Conservation (phyloP, 1,284 basidiomycete species). For the Heterobasidion irregulare region DNA sequence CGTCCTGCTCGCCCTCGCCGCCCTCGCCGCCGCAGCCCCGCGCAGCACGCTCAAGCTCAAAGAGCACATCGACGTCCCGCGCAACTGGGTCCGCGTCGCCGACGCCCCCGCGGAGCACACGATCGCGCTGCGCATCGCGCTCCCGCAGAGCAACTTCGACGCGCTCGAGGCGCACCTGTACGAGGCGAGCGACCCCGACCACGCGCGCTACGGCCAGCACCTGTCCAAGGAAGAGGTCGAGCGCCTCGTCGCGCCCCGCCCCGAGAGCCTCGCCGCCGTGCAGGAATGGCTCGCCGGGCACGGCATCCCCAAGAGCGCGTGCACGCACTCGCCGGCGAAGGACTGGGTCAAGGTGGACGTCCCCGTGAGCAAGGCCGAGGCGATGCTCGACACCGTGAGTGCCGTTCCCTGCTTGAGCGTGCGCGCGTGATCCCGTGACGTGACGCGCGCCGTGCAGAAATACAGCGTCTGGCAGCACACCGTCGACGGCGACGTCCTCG, state of each 20-base stretch:
- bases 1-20: neutral
- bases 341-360: constrained; percentile 64
- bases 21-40: neutral
- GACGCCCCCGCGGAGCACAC: constrained; percentile 36
- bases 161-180: constrained; percentile 51
- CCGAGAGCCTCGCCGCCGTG: constrained; percentile 43
- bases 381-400: constrained; percentile 27
- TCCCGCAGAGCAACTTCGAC: constrained; percentile 54
- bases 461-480: constrained; percentile 42
- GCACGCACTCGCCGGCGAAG: constrained; percentile 48
- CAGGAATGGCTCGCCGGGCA: constrained; percentile 41
- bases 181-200: constrained; percentile 45
- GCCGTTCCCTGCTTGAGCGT: neutral
- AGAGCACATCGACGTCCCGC: constrained; percentile 27
- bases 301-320: constrained; percentile 34
- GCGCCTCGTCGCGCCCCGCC: constrained; percentile 47
- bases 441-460: constrained; percentile 7
- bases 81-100: constrained; percentile 38
- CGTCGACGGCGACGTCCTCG: constrained; percentile 41
- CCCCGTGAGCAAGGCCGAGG: constrained; percentile 52
- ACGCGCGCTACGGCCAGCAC: constrained; percentile 49
- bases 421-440: neutral
- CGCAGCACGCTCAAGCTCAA: constrained; percentile 20
- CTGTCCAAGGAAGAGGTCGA: constrained; percentile 58
- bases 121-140: constrained; percentile 52